Base-by-base conservation (phyloP, 192 early-diverging fungal genomes). In the Anaeromyces robustus region DNA sequence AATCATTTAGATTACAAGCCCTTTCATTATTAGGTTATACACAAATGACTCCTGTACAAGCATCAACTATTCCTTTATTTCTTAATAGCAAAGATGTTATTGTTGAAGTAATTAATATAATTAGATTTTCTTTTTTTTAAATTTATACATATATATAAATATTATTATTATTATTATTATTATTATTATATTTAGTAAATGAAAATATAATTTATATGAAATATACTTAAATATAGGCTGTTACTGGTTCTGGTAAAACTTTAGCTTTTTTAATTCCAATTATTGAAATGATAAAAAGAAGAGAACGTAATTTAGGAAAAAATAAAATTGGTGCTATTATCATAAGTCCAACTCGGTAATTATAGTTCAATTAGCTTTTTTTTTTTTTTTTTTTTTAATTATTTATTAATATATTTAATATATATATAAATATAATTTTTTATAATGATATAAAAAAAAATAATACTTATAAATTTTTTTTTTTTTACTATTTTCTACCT, bases 231-330 rank as follows among this genome's bases (percentile, higher is more conserved):
- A n/a, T 78, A 80, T 82, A 92, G 88, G 97, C 96, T 12, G 95
- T 94, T 14, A 98, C 97, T 3, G 97, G 97, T 18, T 98, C 97
- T 0, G 97, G 97, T 77, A 98, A 98, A 83, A 98, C 97, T 4
- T 88, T 97, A 13, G 86, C 95, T 12, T 98, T 97, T 86, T 87
- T 96, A 4, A 91, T 97, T 29, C 97, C 97, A 18, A 89, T 96
- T 29, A 89, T 99, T 28, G 96, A 97, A 83, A 95, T 96, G 83
- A 19, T 85, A 92, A 30, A 87, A 89, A 28, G 86, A 88, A 12
- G 86, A 88, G 31, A 78, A 86, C 7, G 84, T 88, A 68, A n/a
- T 29, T 86, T 96, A n/a, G 82, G 84, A 5, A 91, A 90, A 14
- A 86, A 90, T 80, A 91, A 98, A 39, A 89, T 99, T 29, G 96